Conservation (phyloP, 192 early-diverging fungal genomes). For the Coemansia sp. region DNA sequence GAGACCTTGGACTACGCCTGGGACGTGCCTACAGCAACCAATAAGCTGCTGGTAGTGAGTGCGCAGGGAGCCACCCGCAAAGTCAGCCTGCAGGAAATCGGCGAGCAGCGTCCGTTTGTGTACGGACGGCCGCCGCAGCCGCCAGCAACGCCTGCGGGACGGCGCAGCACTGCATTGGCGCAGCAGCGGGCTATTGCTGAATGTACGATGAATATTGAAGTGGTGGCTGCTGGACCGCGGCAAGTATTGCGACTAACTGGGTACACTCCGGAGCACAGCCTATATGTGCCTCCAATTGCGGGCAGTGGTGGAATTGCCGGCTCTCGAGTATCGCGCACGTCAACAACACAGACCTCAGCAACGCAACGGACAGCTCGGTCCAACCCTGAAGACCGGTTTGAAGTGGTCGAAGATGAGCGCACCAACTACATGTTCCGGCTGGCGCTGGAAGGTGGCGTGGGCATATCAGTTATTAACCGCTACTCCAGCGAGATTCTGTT, state of each 20-base stretch:
- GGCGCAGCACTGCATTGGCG: constrained; percentile 1
- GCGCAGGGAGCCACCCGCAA: constrained; percentile 74
- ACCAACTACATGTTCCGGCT: constrained; percentile 62
- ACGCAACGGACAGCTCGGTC: constrained; percentile 1
- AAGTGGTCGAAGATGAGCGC: constrained; percentile 30
- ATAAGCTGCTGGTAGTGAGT: constrained; percentile 72
- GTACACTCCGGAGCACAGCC: constrained; percentile 63
- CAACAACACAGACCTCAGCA: constrained; percentile 20
- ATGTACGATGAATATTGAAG: constrained; percentile 67
- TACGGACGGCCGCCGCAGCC: constrained; percentile 55
- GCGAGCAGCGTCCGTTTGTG: constrained; percentile 78
- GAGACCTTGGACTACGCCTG: constrained; percentile 79
- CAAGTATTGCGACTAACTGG: constrained; percentile 68
- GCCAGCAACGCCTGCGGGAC: constrained; percentile 10
- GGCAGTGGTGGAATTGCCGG: not conserved
- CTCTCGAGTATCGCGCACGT: constrained; percentile 8
- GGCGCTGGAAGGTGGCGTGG: constrained; percentile 78
- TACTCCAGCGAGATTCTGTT: constrained; percentile 85
- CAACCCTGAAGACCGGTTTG: constrained; percentile 34
- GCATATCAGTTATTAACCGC: constrained; percentile 83
- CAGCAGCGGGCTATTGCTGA: constrained; percentile 67
- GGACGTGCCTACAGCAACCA: constrained; percentile 76
- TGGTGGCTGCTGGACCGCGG: constrained; percentile 65
- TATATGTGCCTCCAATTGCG: constrained; percentile 50
- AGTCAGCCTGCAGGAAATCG: constrained; percentile 88